These are phyloP conservation scores for Naganishia randhawae DNA, from an alignment of 768 basidiomycete species.

Conservation along the genomic window DNA sequence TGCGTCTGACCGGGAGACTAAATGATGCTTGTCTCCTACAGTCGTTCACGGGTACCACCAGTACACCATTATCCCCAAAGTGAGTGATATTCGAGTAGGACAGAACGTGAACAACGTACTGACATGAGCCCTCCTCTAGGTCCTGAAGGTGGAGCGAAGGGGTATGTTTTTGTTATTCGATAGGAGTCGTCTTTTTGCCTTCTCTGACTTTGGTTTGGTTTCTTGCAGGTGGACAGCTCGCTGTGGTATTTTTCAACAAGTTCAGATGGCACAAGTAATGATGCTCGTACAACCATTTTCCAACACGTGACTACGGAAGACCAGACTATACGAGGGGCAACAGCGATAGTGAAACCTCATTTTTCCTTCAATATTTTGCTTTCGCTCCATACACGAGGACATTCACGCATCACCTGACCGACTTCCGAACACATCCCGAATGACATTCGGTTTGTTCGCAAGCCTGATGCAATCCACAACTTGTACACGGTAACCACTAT, in stretches of 20 bases:
- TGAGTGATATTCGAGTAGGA: background rate
- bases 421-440: background rate
- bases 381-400: background rate
- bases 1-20: background rate
- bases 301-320: background rate
- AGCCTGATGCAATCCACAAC: background rate
- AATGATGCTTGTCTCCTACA: background rate
- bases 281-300: no score
- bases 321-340: background rate
- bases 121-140: background rate
- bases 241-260: conserved; percentile 23
- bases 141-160: conserved; percentile 12
- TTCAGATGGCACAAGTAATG: conserved; percentile 26
- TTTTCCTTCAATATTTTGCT: background rate
- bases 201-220: background rate
- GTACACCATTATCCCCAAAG: conserved; percentile 19
- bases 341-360: background rate
- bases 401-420: background rate
- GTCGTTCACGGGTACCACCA: conserved; percentile 17
- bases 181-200: background rate
- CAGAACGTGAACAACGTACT: background rate
- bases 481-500: background rate
- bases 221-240: conserved; percentile 9
- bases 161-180: background rate
- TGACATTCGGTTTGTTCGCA: no score